These are phyloP conservation scores for Kwoniella sp. DNA, from an alignment of 768 basidiomycete species.

Conservation along the genomic window DNA sequence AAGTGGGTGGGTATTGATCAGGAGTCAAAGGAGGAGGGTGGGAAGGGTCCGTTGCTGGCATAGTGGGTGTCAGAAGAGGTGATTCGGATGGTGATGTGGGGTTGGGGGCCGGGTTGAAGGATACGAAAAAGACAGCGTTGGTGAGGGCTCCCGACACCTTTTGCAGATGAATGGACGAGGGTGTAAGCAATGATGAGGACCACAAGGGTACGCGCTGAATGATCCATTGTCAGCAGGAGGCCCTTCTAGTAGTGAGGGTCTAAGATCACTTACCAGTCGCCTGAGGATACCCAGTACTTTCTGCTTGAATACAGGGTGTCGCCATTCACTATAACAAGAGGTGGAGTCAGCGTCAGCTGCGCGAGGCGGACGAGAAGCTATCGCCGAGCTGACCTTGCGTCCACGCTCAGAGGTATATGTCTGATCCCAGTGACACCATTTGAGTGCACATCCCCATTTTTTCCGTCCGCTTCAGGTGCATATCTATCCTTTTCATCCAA, in stretches of 20 bases:
- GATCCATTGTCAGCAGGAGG: slow-evolving; percentile 2
- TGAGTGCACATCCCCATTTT: slow-evolving; percentile 16
- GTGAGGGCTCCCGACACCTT: slow-evolving; percentile 91
- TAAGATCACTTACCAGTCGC: slow-evolving; percentile 33
- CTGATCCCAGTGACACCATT: slow-evolving; percentile 42
- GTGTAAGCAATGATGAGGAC: slow-evolving; percentile 45
- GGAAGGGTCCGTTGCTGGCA: slow-evolving; percentile 23
- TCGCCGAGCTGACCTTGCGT: slow-evolving; percentile 49
- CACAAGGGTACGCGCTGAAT: slow-evolving; percentile 52
- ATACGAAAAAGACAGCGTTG: slow-evolving; percentile 95
- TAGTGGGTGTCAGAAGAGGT: slow-evolving; percentile 30
- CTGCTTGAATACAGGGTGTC: slow-evolving; percentile 52
- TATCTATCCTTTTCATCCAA: slow-evolving; percentile 24
- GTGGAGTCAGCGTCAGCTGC: too few species aligned
- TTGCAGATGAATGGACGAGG: slow-evolving; percentile 62
- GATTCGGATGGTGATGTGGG: slow-evolving; percentile 50
- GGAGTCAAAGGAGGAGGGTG: slow-evolving; percentile 58
- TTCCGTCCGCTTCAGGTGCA: slow-evolving; percentile 21
- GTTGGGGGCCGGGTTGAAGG: slow-evolving; percentile 60
- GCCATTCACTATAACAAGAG: slow-evolving; percentile 41
- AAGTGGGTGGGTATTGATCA: slow-evolving; percentile 59
- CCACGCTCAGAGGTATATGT: slow-evolving; percentile 46
- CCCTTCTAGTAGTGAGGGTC: background rate
- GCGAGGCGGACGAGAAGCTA: too few species aligned
- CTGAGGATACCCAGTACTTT: slow-evolving; percentile 48